Evolutionary conservation across 768 basidiomycete genomes (phyloP), one percentile per base, ranked within the genome.

Genomic region (Leccinum incarnatum): DNA sequence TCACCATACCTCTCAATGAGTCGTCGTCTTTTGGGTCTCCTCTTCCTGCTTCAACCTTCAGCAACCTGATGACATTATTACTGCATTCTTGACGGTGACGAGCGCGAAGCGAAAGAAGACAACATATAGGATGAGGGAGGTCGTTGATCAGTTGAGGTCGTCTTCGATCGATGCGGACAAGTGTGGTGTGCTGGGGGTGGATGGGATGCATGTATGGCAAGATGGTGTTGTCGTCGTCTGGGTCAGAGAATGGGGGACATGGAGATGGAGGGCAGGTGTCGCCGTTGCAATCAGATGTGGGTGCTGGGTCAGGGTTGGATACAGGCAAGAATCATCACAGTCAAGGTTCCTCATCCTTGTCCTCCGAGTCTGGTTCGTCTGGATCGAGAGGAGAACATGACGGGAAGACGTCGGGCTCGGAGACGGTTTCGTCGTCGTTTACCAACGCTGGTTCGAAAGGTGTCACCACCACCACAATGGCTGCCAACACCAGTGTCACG

Each of bases 141-240:
- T 70, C 40, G 69, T 70, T 3, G 69, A 70, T 53, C 62, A 56
- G 45, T 17, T 70, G 57, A 62, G 67, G 56, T 69, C 63, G 36
- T 65, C 60, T 49, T 68, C 68, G 36, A 51, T 70, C 5, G 67
- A 69, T 56, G 59, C 37, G 5, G 68, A 60, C 10, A 68, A 62
- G 54, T 59, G 56, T 19, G 36, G 47, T 42, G 50, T 34, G 34
- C 5, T 36, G 8, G 57, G 30, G 4, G 17, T 30, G 48, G 67
- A 69, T 21, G 4, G 21, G 42, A 47, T 64, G 29, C 29, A 40
- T 32, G 51, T 21, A 37, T 9, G 54, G 37, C 4, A 59, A 58
- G 30, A 11, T 11, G 4, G 11, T 0, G 14, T 14, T 9, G 32
- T 36, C 57, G 32, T 36, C 53, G 9, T 17, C 50, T 40, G 65